Percentiles rank a stretch among this genome's conserved stretches.
Evolutionary conservation across 1,284 basidiomycete species (phyloP).

Genomic region (Pseudomicrostroma phylloplanum): DNA sequence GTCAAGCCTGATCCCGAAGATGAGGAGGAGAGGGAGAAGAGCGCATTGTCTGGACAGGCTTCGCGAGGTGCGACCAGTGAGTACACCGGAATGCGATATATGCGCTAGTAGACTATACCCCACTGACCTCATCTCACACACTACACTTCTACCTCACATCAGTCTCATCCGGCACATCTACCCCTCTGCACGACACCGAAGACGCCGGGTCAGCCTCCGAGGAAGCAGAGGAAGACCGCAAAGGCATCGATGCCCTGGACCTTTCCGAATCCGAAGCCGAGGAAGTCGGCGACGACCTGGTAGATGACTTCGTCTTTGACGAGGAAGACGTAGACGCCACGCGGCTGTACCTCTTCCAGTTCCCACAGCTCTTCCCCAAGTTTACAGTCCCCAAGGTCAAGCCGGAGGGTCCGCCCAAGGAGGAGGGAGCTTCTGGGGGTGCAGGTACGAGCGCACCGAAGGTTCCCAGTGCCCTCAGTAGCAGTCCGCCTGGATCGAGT

Average conservation of each 20-base stretch:
- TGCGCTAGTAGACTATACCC: too few relatives aligned
- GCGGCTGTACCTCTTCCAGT: conserved; percentile 82
- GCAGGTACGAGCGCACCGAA: not conserved
- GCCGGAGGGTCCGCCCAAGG: not conserved
- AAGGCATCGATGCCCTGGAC: conserved; percentile 68
- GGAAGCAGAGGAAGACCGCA: conserved; percentile 52
- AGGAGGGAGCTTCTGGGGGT: not conserved
- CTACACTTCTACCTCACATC: conserved; percentile 5
- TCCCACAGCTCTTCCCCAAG: conserved; percentile 77
- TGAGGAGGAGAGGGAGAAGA: conserved; percentile 10
- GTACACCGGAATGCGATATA: too few relatives aligned
- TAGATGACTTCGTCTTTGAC: conserved; percentile 64
- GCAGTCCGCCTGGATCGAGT: not conserved
- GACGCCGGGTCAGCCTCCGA: not conserved
- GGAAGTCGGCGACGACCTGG: conserved; percentile 74
- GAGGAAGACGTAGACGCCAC: conserved; percentile 19
- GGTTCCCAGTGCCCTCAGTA: not conserved
- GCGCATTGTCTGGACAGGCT: too few relatives aligned
- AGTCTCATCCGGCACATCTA: conserved; percentile 3
- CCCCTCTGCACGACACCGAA: not conserved
- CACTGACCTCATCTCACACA: conserved; percentile 19
- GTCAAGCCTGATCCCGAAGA: conserved; percentile 28
- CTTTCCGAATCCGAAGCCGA: conserved; percentile 78
- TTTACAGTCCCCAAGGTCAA: conserved; percentile 53
- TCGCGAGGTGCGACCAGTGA: too few relatives aligned